phyloP scores from a whole-genome alignment of 2,329 filamentous ascomycete species.

The Dactylellina parvicollis region DNA sequence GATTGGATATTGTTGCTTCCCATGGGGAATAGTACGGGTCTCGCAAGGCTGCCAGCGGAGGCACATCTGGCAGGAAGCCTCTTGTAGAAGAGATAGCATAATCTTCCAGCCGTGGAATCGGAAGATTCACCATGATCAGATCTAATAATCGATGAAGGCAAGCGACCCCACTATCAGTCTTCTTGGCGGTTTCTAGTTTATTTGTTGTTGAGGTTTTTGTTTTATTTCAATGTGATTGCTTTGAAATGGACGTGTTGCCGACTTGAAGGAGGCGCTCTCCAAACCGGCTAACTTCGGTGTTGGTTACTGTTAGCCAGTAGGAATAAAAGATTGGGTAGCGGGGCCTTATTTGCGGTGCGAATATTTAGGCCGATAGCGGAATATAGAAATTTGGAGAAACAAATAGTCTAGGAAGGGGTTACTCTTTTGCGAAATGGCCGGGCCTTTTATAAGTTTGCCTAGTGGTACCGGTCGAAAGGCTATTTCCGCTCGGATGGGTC shows the following conservation, averaged over 20 bases:
- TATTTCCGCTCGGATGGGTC: conserved; percentile 40
- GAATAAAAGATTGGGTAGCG: no score
- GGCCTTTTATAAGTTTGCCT: background rate
- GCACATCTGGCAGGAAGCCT: conserved; percentile 86
- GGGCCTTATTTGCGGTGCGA: background rate
- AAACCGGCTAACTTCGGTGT: background rate
- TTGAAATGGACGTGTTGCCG: background rate
- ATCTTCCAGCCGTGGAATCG: conserved; percentile 73
- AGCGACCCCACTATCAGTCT: background rate
- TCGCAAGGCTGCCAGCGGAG: conserved; percentile 81
- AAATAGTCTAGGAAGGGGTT: background rate
- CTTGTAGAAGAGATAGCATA: conserved; percentile 81
- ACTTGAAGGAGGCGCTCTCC: background rate
- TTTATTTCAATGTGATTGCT: background rate
- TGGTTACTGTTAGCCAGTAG: no score
- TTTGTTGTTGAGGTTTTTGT: background rate
- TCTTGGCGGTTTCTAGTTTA: background rate
- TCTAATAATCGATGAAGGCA: background rate
- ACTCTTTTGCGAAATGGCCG: background rate
- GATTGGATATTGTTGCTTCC: conserved; percentile 85
- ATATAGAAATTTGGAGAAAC: background rate
- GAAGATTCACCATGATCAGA: conserved; percentile 65
- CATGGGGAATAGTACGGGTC: conserved; percentile 94
- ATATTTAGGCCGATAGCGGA: background rate
- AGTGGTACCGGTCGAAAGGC: conserved; percentile 36